These are phyloP conservation scores for Durusdinium trenchii DNA, from an alignment of 73 alveolate species.

Conservation along the genomic window DNA sequence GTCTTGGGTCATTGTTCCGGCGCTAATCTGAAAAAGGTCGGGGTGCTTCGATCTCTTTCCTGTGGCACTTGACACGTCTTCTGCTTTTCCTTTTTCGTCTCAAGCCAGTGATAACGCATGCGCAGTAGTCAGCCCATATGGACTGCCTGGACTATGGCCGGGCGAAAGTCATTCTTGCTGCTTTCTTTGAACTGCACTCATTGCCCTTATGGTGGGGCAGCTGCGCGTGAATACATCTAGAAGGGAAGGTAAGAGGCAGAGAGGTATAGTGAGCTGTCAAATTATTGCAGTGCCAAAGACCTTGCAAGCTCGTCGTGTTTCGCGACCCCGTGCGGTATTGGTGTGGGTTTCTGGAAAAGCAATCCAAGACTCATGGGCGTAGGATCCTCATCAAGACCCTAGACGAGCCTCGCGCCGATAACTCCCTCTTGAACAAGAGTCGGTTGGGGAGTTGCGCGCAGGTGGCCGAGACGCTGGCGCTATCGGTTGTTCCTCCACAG, in stretches of 20 bases:
- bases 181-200: not conserved
- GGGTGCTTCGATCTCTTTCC: no score
- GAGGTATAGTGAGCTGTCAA: constrained; percentile 20
- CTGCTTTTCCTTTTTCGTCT: no score
- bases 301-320: not conserved
- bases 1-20: no score
- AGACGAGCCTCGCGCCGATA: not conserved
- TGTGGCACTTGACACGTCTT: no score
- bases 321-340: not conserved
- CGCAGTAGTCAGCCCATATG: no score
- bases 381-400: not conserved
- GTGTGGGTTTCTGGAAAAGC: not conserved
- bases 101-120: no score
- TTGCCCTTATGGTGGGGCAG: not conserved
- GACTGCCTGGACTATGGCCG: not conserved
- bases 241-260: not conserved
- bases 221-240: not conserved
- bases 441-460: constrained; percentile 2
- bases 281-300: not conserved
- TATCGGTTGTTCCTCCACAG: constrained; percentile 66
- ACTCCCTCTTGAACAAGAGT: constrained; percentile 15
- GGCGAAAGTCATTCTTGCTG: not conserved
- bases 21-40: no score
- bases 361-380: not conserved
- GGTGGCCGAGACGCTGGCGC: constrained; percentile 44